Evolutionary conservation across 305 asterid species (phyloP), one percentile per base, ranked within the genome.

Genomic region (Stenogyne calaminthoides): DNA sequence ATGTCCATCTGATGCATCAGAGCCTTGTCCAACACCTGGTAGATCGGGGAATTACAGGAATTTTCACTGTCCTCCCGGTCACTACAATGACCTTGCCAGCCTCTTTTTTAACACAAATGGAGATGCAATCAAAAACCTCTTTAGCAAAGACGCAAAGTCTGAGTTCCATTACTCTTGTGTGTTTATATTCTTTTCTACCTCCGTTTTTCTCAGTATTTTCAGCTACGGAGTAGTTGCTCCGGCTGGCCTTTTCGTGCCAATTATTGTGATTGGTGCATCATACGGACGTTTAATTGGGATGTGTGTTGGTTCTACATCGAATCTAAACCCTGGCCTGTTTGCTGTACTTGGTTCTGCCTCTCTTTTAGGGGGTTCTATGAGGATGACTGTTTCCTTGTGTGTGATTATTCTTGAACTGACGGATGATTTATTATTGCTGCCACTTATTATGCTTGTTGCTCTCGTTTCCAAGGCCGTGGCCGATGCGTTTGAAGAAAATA

Each of bases 21-120:
- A 92, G 82, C 96, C 98, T 58, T 90, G 98, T 65, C 98, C 98
- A 34, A 86, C 98, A 36, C 87, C 88, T 61, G 98, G 98, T 22
- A 93, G 97, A 19, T 90, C 96, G 52, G 98, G 98, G 18, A 92
- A 90, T 80, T 92, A 78, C 78, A 87, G 90, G 88, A 88, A 90
- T 64, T 92, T 87, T 65, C 97, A 92, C n/a, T 92, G 98, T 36
- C 86, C 88, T 60, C 96, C 94, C 55, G 95, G 90, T 46, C 80
- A 91, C 76, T 91, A 91, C 81, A 91, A 89, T 44, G 95, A 91
- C 78, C 89, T 91, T 12, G 97, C 97, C 49, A 91, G 97, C 86
- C 92, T 91, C 76, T 88, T 91, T 67, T 91, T 89, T 73, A 89
- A 91, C 81, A 91, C 96, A 36, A 88, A 89, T 56, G 97, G 88